Percentiles rank a stretch among this genome's conserved stretches.
These are phyloP conservation scores for Nadsonia commutata DNA, from an alignment of 1,139 yeast species.

Conservation along the genomic window DNA sequence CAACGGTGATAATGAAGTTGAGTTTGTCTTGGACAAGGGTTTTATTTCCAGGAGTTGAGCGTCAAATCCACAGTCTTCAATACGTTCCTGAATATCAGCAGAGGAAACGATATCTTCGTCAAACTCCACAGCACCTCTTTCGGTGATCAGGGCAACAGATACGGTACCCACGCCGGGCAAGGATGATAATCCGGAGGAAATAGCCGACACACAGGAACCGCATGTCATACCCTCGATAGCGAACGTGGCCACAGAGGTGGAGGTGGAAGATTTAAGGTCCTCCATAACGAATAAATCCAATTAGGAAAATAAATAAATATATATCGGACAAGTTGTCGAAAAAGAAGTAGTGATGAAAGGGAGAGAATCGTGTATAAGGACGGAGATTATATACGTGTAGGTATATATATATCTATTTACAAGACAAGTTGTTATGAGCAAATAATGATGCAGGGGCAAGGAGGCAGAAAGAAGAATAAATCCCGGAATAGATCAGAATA, in stretches of 20 bases:
- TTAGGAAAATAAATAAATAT: too few species aligned
- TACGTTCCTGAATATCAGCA: conserved; percentile 29
- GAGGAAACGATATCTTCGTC: conserved; percentile 21
- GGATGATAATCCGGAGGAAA: conserved; percentile 37
- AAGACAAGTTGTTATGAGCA: too few species aligned
- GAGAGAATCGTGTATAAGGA: too few species aligned
- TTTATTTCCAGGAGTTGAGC: conserved; percentile 25
- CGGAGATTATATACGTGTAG: too few species aligned
- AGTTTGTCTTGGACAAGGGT: conserved; percentile 4
- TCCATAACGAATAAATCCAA: too few species aligned
- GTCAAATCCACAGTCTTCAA: conserved; percentile 72
- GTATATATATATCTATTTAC: too few species aligned
- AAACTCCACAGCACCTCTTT: conserved; percentile 48
- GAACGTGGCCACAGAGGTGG: conserved; percentile 5
- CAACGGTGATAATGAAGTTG: background rate
- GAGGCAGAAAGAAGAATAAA: too few species aligned
- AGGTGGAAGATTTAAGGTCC: too few species aligned
- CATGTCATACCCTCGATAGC: conserved; percentile 66
- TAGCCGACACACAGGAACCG: conserved; percentile 59
- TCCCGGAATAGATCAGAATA: too few species aligned
- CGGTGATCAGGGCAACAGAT: conserved; percentile 59
- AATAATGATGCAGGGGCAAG: too few species aligned
- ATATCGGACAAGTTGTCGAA: too few species aligned
- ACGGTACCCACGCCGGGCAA: conserved; percentile 36
- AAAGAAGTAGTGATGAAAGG: too few species aligned